Base-by-base conservation (phyloP, 345 rosid genomes). In the Mangifera indica region DNA sequence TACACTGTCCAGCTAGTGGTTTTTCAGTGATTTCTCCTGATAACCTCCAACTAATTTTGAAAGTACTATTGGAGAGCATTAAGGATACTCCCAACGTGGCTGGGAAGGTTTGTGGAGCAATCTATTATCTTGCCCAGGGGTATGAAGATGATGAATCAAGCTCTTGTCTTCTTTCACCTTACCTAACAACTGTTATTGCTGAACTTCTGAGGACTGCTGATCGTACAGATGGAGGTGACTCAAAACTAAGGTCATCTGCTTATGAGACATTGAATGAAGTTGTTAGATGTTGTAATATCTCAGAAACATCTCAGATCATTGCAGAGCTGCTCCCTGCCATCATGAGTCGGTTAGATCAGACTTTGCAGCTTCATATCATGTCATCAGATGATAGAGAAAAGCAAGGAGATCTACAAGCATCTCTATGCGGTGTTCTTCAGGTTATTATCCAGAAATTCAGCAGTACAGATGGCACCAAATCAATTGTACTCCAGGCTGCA, bases 261-360 rank as follows among this genome's bases (percentile, higher is more conserved):
- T 95, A 88, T 73, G 99, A 95, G 78, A 89, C 98, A 66, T 81
- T 95, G 81, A 95, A 91, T 70, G 99, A 95, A 83, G 93, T 95
- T 66, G 83, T 92, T 32, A 90, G 99, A 72, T 92, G 90, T 74
- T 91, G 92, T 62, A 89, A 84, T 75, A 85, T 88, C 60, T 65
- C 67, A 1, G 96, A 92, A 78, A 78, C 96, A 46, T 77, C 93
- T 18, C 75, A 79, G 37, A 87, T 95, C 60, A 84, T 92, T 67
- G 71, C 81, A 26, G 93, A 95, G 74, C 87, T 95, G 24, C 91
- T 92, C 29, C 92, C 93, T 32, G 91, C 84, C 74, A 85, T 95
- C 65, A 92, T 90, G 96, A 67, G 44, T 59, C 89, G 88, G 75
- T 71, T 95, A 73, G 81, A 81, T 48, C 90, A 87, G 83, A 92